These are phyloP conservation scores for Hypoxylon intermedium DNA, from an alignment of 495 filamentous ascomycete genomes.

Conservation along the genomic window DNA sequence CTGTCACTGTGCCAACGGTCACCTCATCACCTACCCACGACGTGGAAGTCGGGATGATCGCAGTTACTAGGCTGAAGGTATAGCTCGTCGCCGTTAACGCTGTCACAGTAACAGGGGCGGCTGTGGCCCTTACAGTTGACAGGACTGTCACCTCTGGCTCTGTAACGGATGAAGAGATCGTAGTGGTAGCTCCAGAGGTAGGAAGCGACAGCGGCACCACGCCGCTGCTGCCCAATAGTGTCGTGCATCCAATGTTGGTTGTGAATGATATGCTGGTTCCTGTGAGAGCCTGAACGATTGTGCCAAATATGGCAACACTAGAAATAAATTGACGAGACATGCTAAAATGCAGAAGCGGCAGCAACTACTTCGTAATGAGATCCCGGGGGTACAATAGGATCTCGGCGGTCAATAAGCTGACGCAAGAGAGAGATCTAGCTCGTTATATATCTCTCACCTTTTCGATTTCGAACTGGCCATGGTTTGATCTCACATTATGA, in stretches of 20 bases:
- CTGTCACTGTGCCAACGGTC: slow-evolving; percentile 29
- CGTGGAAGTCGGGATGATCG: slow-evolving; percentile 8
- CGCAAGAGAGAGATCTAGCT: no score
- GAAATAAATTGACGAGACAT: slow-evolving; percentile 19
- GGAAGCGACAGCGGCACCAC: slow-evolving; percentile 21
- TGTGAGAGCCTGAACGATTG: slow-evolving; percentile 18
- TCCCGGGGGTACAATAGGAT: no score
- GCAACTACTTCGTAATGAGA: no score
- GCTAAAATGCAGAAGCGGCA: not conserved
- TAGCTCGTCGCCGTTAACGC: not conserved
- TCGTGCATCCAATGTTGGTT: slow-evolving; percentile 17
- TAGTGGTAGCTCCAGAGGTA: slow-evolving; percentile 15
- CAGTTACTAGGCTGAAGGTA: not conserved
- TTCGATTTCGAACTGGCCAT: no score
- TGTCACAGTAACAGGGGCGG: slow-evolving; percentile 15
- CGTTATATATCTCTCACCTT: no score
- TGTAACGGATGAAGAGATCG: slow-evolving; percentile 10
- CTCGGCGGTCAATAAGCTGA: no score
- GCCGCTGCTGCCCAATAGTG: slow-evolving; percentile 16
- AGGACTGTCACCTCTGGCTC: slow-evolving; percentile 21
- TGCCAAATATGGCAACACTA: slow-evolving; percentile 8
- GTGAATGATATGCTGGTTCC: slow-evolving; percentile 21
- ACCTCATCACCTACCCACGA: slow-evolving; percentile 4
- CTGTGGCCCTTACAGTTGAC: slow-evolving; percentile 4
- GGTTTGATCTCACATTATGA: not conserved